A percentile compares a stretch with the other conserved stretches of the same genome.
Conservation (phyloP, 441 rosid genomes). For the Cnidoscolus chayamansa region DNA sequence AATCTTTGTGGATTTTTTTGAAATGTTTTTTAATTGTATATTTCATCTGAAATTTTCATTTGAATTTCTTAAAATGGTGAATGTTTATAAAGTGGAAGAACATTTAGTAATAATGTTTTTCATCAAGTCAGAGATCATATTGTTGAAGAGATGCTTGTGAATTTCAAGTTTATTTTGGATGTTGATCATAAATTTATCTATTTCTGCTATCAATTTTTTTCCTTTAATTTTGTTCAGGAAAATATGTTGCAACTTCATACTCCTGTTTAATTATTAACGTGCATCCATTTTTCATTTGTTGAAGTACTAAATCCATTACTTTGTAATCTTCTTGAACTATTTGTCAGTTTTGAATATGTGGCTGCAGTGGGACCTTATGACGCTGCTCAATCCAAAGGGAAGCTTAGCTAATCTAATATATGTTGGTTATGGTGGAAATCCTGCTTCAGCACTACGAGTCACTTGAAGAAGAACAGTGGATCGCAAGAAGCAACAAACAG, state of each 20-base stretch:
- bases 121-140: neutral
- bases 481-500: conserved; percentile 55
- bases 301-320: conserved; percentile 9
- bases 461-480: conserved; percentile 55
- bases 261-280: neutral
- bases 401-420: conserved; percentile 63
- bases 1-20: conserved; percentile 1
- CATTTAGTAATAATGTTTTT: neutral
- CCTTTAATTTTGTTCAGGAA: conserved; percentile 1
- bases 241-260: neutral
- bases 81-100: neutral
- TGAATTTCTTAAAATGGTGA: neutral
- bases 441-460: conserved; percentile 55
- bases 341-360: conserved; percentile 23
- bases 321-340: conserved; percentile 11
- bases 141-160: neutral
- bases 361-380: conserved; percentile 81
- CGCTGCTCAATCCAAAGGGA: conserved; percentile 63
- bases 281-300: conserved; percentile 1
- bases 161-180: neutral
- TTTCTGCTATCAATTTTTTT: neutral
- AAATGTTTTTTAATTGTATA: neutral
- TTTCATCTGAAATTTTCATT: neutral
- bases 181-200: neutral
- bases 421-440: conserved; percentile 58